These are phyloP conservation scores for Hordeum pubiflorum DNA, from an alignment of 202 grass and related monocot species.

Conservation along the genomic window DNA sequence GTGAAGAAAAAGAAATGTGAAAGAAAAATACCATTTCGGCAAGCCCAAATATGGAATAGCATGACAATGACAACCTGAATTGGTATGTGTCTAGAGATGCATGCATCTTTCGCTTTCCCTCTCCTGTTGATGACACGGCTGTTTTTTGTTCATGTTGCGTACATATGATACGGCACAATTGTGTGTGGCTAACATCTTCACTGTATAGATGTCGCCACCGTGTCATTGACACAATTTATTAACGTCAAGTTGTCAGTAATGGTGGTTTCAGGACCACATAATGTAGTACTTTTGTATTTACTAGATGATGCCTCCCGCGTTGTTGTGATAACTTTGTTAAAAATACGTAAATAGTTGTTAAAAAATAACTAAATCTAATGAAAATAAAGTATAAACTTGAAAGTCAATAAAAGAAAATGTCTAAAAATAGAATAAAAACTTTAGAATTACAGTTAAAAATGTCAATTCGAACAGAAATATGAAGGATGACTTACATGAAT, in stretches of 20 bases:
- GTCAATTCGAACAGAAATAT: no score
- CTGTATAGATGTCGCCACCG: background rate
- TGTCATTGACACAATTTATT: background rate
- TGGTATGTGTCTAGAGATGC: slow-evolving; percentile 18
- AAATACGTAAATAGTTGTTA: no score
- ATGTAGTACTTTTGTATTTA: background rate
- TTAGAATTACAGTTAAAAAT: no score
- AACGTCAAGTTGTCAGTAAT: background rate
- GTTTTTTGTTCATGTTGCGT: slow-evolving; percentile 1
- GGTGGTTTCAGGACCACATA: background rate
- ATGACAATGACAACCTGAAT: slow-evolving; percentile 11
- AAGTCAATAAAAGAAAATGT: no score
- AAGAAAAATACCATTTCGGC: background rate
- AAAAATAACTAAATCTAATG: no score
- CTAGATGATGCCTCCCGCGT: no score
- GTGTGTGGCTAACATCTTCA: background rate
- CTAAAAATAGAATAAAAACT: no score
- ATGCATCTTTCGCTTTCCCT: slow-evolving; percentile 35
- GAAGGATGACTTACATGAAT: no score
- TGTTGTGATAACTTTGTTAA: no score
- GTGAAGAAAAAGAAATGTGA: background rate
- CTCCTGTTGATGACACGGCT: slow-evolving; percentile 8
- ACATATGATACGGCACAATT: background rate
- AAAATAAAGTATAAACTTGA: no score
- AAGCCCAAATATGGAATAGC: background rate